Evolutionary conservation across 306 rosid genomes (phyloP).

Genomic region (Begonia masoniana): DNA sequence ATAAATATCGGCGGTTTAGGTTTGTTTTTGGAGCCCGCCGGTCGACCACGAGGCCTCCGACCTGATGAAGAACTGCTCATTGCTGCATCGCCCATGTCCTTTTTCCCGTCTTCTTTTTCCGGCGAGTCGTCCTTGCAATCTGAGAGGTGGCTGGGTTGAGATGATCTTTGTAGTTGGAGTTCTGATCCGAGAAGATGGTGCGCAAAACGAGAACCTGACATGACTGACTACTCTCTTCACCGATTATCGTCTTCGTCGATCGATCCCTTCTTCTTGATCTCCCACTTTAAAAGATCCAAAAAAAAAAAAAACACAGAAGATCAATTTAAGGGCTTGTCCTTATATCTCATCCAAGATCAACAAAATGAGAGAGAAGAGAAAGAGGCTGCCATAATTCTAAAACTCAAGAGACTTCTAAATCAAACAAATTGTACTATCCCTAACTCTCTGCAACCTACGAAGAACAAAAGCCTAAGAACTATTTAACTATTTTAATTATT

Average conservation of each 20-base stretch:
- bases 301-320: too few relatives aligned
- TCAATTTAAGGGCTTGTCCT: too few relatives aligned
- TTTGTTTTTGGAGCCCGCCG: slow-evolving; percentile 25
- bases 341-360: too few relatives aligned
- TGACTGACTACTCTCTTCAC: slow-evolving; percentile 14
- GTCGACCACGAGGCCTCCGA: slow-evolving; percentile 20
- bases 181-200: slow-evolving; percentile 21
- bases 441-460: too few relatives aligned
- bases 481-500: too few relatives aligned
- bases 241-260: slow-evolving; percentile 2
- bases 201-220: slow-evolving; percentile 10
- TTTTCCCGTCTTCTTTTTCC: slow-evolving; percentile 5
- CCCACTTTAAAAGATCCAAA: too few relatives aligned
- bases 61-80: slow-evolving; percentile 13
- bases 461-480: too few relatives aligned
- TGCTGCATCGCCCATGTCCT: slow-evolving; percentile 3
- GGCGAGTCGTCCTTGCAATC: slow-evolving; percentile 7
- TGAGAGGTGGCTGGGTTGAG: slow-evolving; percentile 6
- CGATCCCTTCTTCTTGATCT: too few relatives aligned
- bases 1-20: slow-evolving; percentile 19
- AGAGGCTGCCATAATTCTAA: too few relatives aligned
- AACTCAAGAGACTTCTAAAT: too few relatives aligned
- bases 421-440: too few relatives aligned
- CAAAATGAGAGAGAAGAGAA: too few relatives aligned
- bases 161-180: slow-evolving; percentile 16